Evolutionary conservation across 495 filamentous ascomycete genomes (phyloP), one percentile per base, ranked within the genome.

Genomic region (Platismatia glauca): DNA sequence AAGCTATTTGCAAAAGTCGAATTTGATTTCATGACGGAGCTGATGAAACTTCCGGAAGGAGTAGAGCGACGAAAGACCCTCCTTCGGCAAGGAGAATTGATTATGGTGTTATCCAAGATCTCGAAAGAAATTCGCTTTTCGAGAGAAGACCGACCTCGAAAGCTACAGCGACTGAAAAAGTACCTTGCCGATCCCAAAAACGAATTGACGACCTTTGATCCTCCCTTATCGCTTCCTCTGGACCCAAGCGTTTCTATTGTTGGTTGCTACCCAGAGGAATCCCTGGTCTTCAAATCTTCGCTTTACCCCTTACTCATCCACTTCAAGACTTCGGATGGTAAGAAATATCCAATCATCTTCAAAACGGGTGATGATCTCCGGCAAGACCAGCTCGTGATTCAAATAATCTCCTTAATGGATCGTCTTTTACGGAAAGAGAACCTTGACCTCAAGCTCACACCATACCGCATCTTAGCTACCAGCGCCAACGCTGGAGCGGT

Each of bases 371-470:
- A 99, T 69, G 94, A 99, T 70, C 81, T 99, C 44, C 89, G 94
- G 1, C 94, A 99, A 74, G 94, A 99, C 68, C 94, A 99, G 73
- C 83, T 99, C 0, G 91, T 97, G 55, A 95, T 99, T 64, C 94
- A 99, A 66, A 97, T 97, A 68, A 95, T 99, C 72, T 95, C 88
- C 2, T 81, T 99, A 55, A 99, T 99, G 94, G 94, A 99, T 69
- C 88, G 91, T 34, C 86, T 99, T 20, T 83, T 99, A 16, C 89
- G 87, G 55, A 97, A 97, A 68, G 94, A 97, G 70, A 99, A 99
- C 68, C 84, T 99, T 5, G 94, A 99, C 73, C 82, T 99, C 29
- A 96, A 95, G 71, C 79, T 99, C 2, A 89, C 91, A 0, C 94
- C 94, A 7, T 99, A 97, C 77, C 90, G 92, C 61, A 96, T 97